A percentile compares a stretch with the other conserved stretches of the same genome.
phyloP scores from a whole-genome alignment of 352 stramenopile genomes.

The Thraustotheca clavata region DNA sequence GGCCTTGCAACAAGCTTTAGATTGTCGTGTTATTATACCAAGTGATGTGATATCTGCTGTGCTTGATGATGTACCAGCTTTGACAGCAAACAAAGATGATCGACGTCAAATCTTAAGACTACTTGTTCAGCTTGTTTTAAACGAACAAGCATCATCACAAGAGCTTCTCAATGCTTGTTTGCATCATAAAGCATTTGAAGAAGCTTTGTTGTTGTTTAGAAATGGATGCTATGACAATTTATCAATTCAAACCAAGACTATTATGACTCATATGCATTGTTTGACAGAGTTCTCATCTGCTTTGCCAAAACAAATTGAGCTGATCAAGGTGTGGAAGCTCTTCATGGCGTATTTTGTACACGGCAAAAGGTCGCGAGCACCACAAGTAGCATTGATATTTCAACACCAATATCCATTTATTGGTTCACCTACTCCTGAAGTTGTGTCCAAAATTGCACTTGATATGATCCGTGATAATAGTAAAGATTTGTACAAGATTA shows the following conservation, averaged over 20 bases:
- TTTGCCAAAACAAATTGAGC: not conserved
- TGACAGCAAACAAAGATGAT: not conserved
- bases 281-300: not conserved
- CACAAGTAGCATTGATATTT: not conserved
- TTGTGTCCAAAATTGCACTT: not conserved
- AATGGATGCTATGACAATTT: not conserved
- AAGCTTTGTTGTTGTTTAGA: not conserved
- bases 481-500: not conserved
- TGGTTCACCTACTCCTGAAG: not conserved
- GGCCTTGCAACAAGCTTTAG: not conserved
- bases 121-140: not conserved
- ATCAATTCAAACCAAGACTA: not conserved
- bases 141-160: not conserved
- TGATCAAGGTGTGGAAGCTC: not conserved
- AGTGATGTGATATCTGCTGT: not conserved
- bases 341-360: slow-evolving; percentile 1
- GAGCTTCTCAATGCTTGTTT: not conserved
- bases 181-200: not conserved
- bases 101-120: not conserved
- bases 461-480: not conserved
- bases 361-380: not conserved
- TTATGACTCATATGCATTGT: not conserved
- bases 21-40: not conserved
- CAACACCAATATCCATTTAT: not conserved
- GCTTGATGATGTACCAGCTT: not conserved